Base-by-base conservation (phyloP, 768 basidiomycete genomes). In the Nevesoporus exiguus region DNA sequence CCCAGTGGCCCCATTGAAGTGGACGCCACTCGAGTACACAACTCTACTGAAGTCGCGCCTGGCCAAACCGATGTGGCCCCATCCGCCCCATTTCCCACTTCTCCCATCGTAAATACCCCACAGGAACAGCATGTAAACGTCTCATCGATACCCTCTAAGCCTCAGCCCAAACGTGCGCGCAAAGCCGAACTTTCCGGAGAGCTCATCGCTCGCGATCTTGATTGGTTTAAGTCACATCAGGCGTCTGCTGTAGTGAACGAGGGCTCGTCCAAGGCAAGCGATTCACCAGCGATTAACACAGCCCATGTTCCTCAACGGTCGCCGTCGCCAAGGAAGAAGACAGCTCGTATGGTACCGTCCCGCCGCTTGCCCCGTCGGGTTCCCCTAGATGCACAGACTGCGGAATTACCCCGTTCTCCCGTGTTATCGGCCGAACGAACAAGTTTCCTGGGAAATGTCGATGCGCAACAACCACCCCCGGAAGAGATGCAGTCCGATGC, bases 141-240 rank as follows among this genome's bases (percentile, higher is more conserved):
- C 17, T 39, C 57, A 9, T 15, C 52, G 7, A 31, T 50, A 30
- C 13, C 48, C 7, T 27, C 47, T 14, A 70, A 59, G 21, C 70
- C 62, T 36, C 64, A 70, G 3, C 69, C 70, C 13, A 70, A 60
- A 42, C 68, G 69, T 24, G 29, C 34, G 29, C 57, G 59, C 34
- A 59, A 47, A 54, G 51, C 59, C 4, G 63, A 65, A 21, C 55
- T 71, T 29, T 30, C 61, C 7, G 63, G 66, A 17, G 58, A 57
- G 9, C 55, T 72, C 14, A 41, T 61, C 31, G 61, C 67, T 14
- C 69, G 68, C 34, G 69, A 70, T 37, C 57, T 70, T 36, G 61
- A 69, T 39, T 70, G 65, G 61, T 71, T 61, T 25, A 71, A 60
- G 40, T 51, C 61, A 0, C 56, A 52, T 21, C 69, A 58, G 25